phyloP scores from a whole-genome alignment of 1,139 yeast genomes.

The Tardiomyces depauwii region DNA sequence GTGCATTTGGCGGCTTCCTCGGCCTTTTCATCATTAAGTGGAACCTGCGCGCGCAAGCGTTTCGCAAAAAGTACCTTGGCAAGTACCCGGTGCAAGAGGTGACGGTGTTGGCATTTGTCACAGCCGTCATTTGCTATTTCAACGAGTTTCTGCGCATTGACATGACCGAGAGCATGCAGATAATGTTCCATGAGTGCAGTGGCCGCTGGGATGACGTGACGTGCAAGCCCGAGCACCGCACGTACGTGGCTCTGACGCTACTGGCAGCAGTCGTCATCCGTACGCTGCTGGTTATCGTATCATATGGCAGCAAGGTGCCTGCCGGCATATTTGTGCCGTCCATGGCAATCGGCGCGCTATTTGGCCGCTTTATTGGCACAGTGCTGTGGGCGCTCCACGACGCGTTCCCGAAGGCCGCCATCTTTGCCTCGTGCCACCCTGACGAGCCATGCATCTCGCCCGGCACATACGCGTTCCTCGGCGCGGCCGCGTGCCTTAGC shows the following conservation, averaged over 20 bases:
- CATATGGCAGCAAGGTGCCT: slow-evolving; percentile 89
- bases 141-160: slow-evolving; percentile 73
- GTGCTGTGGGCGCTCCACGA: slow-evolving; percentile 48
- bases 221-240: slow-evolving; percentile 16
- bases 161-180: slow-evolving; percentile 94
- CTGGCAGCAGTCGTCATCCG: slow-evolving; percentile 64
- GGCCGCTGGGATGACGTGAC: slow-evolving; percentile 26
- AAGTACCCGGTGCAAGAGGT: slow-evolving; percentile 62
- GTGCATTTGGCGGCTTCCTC: slow-evolving; percentile 84
- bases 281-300: slow-evolving; percentile 59
- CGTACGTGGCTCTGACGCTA: slow-evolving; percentile 36
- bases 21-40: slow-evolving; percentile 74
- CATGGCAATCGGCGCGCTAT: slow-evolving; percentile 93
- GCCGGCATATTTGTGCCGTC: slow-evolving; percentile 96
- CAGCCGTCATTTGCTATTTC: slow-evolving; percentile 75
- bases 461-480: slow-evolving; percentile 91
- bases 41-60: slow-evolving; percentile 68
- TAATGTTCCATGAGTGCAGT: slow-evolving; percentile 77
- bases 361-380: slow-evolving; percentile 78
- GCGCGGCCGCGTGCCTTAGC: slow-evolving; percentile 92
- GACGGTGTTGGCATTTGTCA: slow-evolving; percentile 48
- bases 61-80: slow-evolving; percentile 59
- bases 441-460: slow-evolving; percentile 63
- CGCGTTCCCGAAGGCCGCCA: slow-evolving; percentile 28
- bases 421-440: slow-evolving; percentile 37